Conservation (phyloP, 2,329 filamentous ascomycete species). For the Huntiella abstrusa region DNA sequence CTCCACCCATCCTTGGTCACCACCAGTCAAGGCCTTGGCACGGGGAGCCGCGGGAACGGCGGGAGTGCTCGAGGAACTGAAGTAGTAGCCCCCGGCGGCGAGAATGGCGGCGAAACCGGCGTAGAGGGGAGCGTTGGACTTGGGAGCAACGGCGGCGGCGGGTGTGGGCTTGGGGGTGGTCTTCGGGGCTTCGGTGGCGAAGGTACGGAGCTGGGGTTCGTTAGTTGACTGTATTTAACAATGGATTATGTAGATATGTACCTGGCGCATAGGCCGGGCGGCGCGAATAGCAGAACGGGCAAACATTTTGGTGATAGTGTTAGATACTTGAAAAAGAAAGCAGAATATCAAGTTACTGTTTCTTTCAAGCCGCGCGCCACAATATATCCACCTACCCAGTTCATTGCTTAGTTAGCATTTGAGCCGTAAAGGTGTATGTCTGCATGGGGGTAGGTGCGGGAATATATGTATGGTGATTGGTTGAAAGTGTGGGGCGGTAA, state of each 20-base stretch:
- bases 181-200: constrained; percentile 36
- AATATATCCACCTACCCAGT: no score
- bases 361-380: no score
- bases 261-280: constrained; percentile 45
- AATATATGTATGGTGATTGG: no score
- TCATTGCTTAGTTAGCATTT: no score
- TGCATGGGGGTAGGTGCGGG: no score
- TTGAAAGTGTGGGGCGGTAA: no score
- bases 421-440: no score
- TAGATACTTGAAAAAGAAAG: constrained; percentile 3
- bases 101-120: constrained; percentile 38
- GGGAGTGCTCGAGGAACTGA: constrained; percentile 33
- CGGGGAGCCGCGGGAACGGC: constrained; percentile 32
- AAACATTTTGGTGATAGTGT: constrained; percentile 36
- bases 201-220: constrained; percentile 28
- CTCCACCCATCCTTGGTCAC: constrained; percentile 74
- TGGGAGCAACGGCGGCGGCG: constrained; percentile 27
- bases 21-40: constrained; percentile 48
- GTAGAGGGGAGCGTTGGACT: constrained; percentile 43
- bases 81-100: constrained; percentile 39
- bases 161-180: constrained; percentile 22
- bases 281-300: constrained; percentile 45
- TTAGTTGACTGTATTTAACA: neutral
- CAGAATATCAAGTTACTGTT: neutral
- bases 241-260: constrained; percentile 21